Percentiles rank a stretch among this genome's conserved stretches.
phyloP scores from a whole-genome alignment of 1,284 basidiomycete species.

The Pholiota adiposa region DNA sequence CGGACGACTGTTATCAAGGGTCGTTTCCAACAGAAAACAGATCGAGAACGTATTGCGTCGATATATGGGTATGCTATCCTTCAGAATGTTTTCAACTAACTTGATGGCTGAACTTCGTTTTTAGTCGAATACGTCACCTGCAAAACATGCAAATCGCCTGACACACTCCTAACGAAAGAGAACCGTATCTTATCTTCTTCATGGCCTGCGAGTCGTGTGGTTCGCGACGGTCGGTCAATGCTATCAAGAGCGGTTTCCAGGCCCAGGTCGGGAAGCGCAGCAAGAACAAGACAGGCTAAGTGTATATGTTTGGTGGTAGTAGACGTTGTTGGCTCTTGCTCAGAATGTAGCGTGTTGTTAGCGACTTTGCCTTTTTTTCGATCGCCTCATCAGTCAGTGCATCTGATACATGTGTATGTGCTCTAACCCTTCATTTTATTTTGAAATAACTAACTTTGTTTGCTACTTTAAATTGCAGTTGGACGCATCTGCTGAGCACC shows the following conservation, averaged over 20 bases:
- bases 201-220: slow-evolving; percentile 97
- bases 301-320: no score
- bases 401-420: no score
- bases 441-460: no score
- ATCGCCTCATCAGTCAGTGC: no score
- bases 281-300: slow-evolving; percentile 61
- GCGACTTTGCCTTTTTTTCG: no score
- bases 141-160: slow-evolving; percentile 99
- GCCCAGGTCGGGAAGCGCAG: slow-evolving; percentile 92
- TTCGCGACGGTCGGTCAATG: slow-evolving; percentile 88
- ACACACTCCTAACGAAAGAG: slow-evolving; percentile 95
- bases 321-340: no score
- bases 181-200: slow-evolving; percentile 99
- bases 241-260: slow-evolving; percentile 99
- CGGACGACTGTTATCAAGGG: slow-evolving; percentile 96
- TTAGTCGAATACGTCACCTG: slow-evolving; percentile 98
- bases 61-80: slow-evolving; percentile 95
- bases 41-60: slow-evolving; percentile 97
- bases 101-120: no score
- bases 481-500: no score
- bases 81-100: no score
- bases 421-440: no score
- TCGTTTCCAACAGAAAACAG: slow-evolving; percentile 98
- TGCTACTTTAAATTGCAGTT: no score
- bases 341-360: no score